These are phyloP conservation scores for Heliamphora exappendiculata DNA, from an alignment of 148 eudicot species.

Conservation along the genomic window DNA sequence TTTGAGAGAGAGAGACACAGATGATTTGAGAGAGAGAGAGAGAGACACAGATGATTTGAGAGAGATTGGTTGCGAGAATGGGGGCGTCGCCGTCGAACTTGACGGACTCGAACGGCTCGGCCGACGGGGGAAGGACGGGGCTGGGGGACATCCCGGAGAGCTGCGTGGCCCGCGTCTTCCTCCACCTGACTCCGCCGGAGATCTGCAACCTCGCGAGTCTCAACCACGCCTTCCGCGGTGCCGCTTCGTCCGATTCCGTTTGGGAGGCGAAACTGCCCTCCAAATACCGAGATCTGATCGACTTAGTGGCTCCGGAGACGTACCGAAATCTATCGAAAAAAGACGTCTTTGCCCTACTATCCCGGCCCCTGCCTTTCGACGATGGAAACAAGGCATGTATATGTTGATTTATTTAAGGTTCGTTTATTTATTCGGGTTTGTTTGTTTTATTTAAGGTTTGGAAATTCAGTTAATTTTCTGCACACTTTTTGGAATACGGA, in stretches of 20 bases:
- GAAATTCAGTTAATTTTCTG: not conserved
- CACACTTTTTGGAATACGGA: not conserved
- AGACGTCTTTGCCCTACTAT: constrained; percentile 63
- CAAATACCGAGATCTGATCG: constrained; percentile 53
- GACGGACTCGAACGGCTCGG: constrained; percentile 15
- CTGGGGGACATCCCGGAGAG: constrained; percentile 93
- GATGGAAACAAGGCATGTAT: constrained; percentile 53
- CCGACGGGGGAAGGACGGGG: constrained; percentile 40
- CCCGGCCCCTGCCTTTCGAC: constrained; percentile 53
- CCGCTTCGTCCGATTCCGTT: constrained; percentile 81
- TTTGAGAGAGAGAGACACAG: too few relatives aligned
- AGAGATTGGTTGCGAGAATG: not conserved
- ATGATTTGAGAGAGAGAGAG: too few relatives aligned
- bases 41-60: constrained; percentile 9
- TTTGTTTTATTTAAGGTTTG: too few relatives aligned
- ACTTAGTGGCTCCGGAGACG: constrained; percentile 31
- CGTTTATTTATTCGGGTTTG: too few relatives aligned
- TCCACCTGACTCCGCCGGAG: constrained; percentile 78
- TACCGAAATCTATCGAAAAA: constrained; percentile 44
- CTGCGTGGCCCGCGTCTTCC: constrained; percentile 82
- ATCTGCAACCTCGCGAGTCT: constrained; percentile 85
- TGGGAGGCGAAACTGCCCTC: constrained; percentile 75
- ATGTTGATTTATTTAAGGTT: too few relatives aligned
- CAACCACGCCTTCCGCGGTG: constrained; percentile 84
- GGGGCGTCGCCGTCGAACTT: constrained; percentile 16